Conservation (phyloP, 768 basidiomycete species). For the Phlebiopsis flavidoalba region DNA sequence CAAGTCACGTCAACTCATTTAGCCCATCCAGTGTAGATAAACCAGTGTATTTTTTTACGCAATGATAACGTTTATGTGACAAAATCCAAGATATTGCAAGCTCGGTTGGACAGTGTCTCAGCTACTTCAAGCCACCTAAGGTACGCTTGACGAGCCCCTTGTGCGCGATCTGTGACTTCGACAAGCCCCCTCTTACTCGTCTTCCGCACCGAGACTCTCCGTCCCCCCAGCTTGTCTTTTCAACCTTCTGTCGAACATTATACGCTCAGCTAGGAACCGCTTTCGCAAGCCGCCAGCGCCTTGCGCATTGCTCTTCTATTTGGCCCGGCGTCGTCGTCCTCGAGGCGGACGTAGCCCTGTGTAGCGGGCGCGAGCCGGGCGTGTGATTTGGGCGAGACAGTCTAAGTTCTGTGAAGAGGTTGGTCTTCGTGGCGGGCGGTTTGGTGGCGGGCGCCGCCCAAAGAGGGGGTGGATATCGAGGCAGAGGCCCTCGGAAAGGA, state of each 20-base stretch:
- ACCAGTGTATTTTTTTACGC: too few species aligned
- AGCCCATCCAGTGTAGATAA: too few species aligned
- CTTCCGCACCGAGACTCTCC: background rate
- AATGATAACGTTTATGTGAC: too few species aligned
- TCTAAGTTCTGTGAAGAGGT: background rate
- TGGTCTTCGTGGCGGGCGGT: background rate
- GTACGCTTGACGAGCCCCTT: background rate
- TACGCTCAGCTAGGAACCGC: background rate
- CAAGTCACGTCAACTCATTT: too few species aligned
- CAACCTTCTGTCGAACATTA: background rate
- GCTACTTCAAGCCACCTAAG: too few species aligned
- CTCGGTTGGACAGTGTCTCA: too few species aligned
- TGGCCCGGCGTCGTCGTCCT: too few species aligned
- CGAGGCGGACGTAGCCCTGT: background rate
- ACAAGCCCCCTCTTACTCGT: background rate
- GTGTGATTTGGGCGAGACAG: background rate
- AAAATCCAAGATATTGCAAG: too few species aligned
- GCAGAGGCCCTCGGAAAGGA: background rate
- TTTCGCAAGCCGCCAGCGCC: background rate
- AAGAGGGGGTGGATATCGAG: background rate
- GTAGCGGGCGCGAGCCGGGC: background rate
- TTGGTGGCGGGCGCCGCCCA: background rate
- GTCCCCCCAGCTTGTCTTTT: too few species aligned
- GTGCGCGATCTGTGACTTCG: background rate
- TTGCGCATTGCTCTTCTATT: background rate